Percentiles rank a stretch among this genome's conserved stretches.
phyloP scores from a whole-genome alignment of 768 basidiomycete species.

The Leccinum olivaceopallidum region DNA sequence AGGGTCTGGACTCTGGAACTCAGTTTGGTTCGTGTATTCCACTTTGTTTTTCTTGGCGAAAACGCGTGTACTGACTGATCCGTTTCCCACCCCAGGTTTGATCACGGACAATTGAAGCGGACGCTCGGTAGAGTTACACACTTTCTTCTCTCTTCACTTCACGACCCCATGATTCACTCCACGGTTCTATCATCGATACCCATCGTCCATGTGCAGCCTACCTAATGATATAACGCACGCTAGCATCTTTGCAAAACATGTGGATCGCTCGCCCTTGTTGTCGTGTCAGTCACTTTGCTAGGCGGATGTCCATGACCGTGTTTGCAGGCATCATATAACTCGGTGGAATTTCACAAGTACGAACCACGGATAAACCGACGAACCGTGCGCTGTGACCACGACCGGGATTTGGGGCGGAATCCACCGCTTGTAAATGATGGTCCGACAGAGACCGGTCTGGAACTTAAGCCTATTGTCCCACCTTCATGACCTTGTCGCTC shows the following conservation, averaged over 20 bases:
- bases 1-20: slow-evolving; percentile 98
- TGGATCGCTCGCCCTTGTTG: background rate
- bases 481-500: background rate
- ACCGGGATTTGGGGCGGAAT: background rate
- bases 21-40: slow-evolving; percentile 64
- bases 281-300: background rate
- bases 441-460: background rate
- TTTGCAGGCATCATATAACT: background rate
- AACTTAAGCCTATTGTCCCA: background rate
- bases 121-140: slow-evolving; percentile 6
- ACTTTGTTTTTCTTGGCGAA: background rate
- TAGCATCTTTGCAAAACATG: slow-evolving; percentile 23
- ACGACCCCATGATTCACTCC: slow-evolving; percentile 20
- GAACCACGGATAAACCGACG: background rate
- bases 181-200: slow-evolving; percentile 28
- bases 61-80: slow-evolving; percentile 11
- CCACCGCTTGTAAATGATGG: too few species aligned
- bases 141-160: slow-evolving; percentile 13
- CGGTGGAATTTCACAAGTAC: background rate
- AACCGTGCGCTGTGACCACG: background rate
- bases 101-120: slow-evolving; percentile 6
- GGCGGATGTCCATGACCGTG: background rate
- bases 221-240: slow-evolving; percentile 30
- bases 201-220: slow-evolving; percentile 28
- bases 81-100: slow-evolving; percentile 18